Conservation (phyloP, 345 rosid genomes). For the Combretum micranthum region DNA sequence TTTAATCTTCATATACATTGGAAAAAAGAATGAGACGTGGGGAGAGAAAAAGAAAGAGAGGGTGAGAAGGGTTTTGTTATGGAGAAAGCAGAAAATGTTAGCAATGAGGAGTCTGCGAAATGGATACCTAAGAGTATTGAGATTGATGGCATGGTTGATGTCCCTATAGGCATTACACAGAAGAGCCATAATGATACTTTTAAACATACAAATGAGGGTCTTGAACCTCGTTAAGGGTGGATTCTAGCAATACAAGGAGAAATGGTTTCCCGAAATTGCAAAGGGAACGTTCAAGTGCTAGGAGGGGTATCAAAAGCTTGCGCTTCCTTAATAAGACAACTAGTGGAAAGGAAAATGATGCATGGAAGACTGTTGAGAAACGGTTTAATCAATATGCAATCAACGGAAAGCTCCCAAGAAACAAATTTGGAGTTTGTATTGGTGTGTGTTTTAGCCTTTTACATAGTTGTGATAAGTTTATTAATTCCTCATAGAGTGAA, state of each 20-base stretch:
- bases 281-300: constrained; percentile 55
- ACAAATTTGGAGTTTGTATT: constrained; percentile 72
- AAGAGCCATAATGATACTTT: too few relatives aligned
- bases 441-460: constrained; percentile 26
- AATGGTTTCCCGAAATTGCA: constrained; percentile 30
- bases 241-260: constrained; percentile 37
- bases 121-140: constrained; percentile 64
- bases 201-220: constrained; percentile 1
- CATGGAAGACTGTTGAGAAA: constrained; percentile 75
- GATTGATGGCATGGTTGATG: constrained; percentile 42
- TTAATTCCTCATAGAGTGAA: background rate
- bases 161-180: constrained; percentile 19
- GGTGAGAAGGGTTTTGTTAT: background rate
- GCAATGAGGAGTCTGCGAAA: constrained; percentile 24
- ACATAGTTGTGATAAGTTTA: too few relatives aligned
- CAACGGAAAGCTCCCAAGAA: constrained; percentile 44
- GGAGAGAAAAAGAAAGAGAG: too few relatives aligned
- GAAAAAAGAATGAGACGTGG: background rate
- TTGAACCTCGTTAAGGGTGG: constrained; percentile 27
- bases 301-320: constrained; percentile 70
- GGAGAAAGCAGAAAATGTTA: background rate
- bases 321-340: constrained; percentile 72
- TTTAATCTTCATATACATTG: too few relatives aligned
- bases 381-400: constrained; percentile 62
- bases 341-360: constrained; percentile 72